Base-by-base conservation (phyloP, 257 asterid genomes). In the Ajuga chamaepitys region DNA sequence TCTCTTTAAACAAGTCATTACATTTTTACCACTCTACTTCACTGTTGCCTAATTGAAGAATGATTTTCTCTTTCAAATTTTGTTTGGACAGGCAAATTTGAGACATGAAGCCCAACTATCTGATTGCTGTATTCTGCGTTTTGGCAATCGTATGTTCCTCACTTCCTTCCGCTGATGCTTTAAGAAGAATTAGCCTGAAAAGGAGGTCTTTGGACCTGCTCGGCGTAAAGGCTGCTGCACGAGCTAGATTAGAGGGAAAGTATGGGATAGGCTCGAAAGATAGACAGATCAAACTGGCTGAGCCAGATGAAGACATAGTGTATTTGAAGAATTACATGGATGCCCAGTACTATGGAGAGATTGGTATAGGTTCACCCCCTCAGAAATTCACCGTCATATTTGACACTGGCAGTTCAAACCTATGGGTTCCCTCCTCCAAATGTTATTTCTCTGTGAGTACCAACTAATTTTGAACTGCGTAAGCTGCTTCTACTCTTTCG, bases 351-450 rank as follows among this genome's bases (percentile, higher is more conserved):
- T 94, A 82, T 67, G 97, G 99, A 58, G 95, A 83, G 83, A 94
- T 94, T 60, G 75, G 81, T 53, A 81, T 94, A 18, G 97, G 99
- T 61, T 71, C 99, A 4, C 97, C 99, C 1, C 88, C 99, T 50
- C 99, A 94, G 85, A 90, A 74, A 0, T 94, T 94, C 59, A 85
- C 82, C 6, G 95, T 94, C 75, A 70, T 94, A 66, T 94, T 90
- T 65, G 99, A 94, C 62, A 94, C 97, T 2, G 99, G 99, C 66
- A 94, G 99, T 65, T 88, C 99, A 55, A 86, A 94, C 72, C 88
- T 94, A 10, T 94, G 99, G 99, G 95, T 94, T 65, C 99, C 99
- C 9, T 94, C 99, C 7, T 61, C 97, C 0, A 88, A 81, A 75
- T 94, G 99, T 61, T 94, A 82, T 61, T 86, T 90, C 75, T 94